Evolutionary conservation across 2,329 filamentous ascomycete species (phyloP), one percentile per base, ranked within the genome.

Genomic region (Cercospora sp.): DNA sequence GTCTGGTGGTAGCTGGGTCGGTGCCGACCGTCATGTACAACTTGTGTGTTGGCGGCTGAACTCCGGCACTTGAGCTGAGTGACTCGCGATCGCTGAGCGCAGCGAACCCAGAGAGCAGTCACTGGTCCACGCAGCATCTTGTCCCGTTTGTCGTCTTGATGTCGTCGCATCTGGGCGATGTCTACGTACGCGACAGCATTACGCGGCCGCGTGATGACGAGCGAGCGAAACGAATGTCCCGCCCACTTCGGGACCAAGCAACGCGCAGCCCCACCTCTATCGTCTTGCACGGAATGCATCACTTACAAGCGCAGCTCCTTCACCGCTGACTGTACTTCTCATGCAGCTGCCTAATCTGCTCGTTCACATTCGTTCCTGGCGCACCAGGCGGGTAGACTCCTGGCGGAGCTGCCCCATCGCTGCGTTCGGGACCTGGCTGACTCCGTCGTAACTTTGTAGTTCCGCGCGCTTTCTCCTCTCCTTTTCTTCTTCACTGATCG

Each of bases 381-480:
- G 71, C 68, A 12, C 69, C 72, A 13, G 66, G 70, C 1, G 70
- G 69, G n/a, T 86, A 71, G 83, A 82, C 70, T 82, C 74, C 69
- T 6, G 67, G 69, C 51, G 69, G 66, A 18, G 57, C 82, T 63
- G 78, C 78, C 77, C 85, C 77, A 82, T 86, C 86, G 86, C 40
- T 76, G 71, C 49, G 62, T 68, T 70, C 34, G 71, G 67, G 67
- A 72, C 40, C 59, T 70, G 68, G 21, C 69, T 70, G 8, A 74
- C 70, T 18, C 87, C 90, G 76, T 92, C 90, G 75, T 90, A 90
- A 65, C 87, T 87, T 66, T 83, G 82, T 26, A 84, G 80, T 24
- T 91, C 91, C 16, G 90, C 88, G 76, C 89, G 89, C 84, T 97
- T 97, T 75, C 92, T 85, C 65, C 73, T 70, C 62, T 69, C 69